These are phyloP conservation scores for Mycena rosella DNA, from an alignment of 768 basidiomycete species.

Conservation along the genomic window DNA sequence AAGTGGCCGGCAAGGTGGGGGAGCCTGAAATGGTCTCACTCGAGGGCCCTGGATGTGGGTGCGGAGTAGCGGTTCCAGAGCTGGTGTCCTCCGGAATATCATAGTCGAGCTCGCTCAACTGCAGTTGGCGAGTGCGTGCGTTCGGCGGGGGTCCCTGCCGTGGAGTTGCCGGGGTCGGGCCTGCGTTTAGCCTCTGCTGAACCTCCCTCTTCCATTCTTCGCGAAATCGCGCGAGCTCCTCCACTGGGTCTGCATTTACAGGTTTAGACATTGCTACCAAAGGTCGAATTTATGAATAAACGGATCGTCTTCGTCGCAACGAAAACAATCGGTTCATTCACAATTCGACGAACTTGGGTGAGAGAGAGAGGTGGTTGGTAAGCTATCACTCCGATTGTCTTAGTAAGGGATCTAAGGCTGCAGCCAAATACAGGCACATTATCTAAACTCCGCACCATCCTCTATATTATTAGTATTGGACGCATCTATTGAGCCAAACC, in stretches of 20 bases:
- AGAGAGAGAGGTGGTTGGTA: too few relatives aligned
- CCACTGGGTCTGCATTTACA: conserved; percentile 24
- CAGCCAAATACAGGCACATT: conserved; percentile 21
- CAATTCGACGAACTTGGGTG: neutral
- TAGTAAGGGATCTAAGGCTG: conserved; percentile 6
- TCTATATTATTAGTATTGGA: too few relatives aligned
- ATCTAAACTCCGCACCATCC: neutral
- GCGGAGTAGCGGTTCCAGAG: conserved; percentile 18
- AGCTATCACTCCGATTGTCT: neutral
- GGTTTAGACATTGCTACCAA: conserved; percentile 13
- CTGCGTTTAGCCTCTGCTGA: conserved; percentile 50
- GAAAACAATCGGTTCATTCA: neutral
- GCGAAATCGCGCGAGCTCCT: conserved; percentile 78
- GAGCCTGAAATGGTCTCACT: conserved; percentile 36
- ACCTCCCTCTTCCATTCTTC: conserved; percentile 82
- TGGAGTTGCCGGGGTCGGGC: too few relatives aligned
- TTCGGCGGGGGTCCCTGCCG: conserved; percentile 16
- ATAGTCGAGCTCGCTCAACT: conserved; percentile 12
- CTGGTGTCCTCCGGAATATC: conserved; percentile 27
- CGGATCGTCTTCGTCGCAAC: neutral
- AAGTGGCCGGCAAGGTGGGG: conserved; percentile 16
- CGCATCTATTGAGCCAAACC: too few relatives aligned
- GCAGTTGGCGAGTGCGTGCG: conserved; percentile 16
- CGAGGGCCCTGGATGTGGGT: conserved; percentile 34
- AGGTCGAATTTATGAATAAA: neutral